A percentile compares a stretch with the other conserved stretches of the same genome.
phyloP scores from a whole-genome alignment of 2,329 filamentous ascomycete species.

The Cytospora piceae region DNA sequence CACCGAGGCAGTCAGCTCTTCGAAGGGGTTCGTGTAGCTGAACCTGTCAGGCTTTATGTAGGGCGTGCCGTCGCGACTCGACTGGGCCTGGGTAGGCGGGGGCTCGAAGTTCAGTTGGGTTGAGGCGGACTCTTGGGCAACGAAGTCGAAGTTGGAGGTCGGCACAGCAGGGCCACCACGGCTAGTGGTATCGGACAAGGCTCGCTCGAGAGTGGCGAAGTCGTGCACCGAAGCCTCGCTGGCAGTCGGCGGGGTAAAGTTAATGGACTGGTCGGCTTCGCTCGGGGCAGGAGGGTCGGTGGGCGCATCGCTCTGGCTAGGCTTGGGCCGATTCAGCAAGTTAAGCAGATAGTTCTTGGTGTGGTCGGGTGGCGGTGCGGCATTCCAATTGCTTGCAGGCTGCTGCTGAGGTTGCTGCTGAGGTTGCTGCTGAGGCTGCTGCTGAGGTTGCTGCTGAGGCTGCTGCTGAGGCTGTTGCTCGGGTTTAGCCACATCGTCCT shows the following conservation, averaged over 20 bases:
- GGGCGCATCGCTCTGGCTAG: conserved; percentile 59
- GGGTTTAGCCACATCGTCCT: conserved; percentile 49
- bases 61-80: conserved; percentile 36
- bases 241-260: conserved; percentile 50
- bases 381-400: conserved; percentile 46
- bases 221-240: conserved; percentile 33
- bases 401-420: conserved; percentile 34
- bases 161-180: conserved; percentile 31
- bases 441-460: conserved; percentile 34
- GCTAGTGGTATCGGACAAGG: conserved; percentile 26
- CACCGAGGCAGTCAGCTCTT: conserved; percentile 45
- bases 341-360: conserved; percentile 86
- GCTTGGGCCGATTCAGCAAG: conserved; percentile 79
- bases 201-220: conserved; percentile 24
- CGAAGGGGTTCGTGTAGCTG: conserved; percentile 45
- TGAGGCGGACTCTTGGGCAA: conserved; percentile 34
- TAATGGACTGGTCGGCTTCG: conserved; percentile 49
- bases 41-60: conserved; percentile 39
- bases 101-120: conserved; percentile 35
- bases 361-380: conserved; percentile 62
- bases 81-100: conserved; percentile 32
- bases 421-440: conserved; percentile 23
- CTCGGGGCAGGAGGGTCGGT: conserved; percentile 37
- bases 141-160: conserved; percentile 34
- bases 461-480: conserved; percentile 37